Conservation (phyloP, 2,329 filamentous ascomycete genomes). For the Aspergillus carbonarius region DNA sequence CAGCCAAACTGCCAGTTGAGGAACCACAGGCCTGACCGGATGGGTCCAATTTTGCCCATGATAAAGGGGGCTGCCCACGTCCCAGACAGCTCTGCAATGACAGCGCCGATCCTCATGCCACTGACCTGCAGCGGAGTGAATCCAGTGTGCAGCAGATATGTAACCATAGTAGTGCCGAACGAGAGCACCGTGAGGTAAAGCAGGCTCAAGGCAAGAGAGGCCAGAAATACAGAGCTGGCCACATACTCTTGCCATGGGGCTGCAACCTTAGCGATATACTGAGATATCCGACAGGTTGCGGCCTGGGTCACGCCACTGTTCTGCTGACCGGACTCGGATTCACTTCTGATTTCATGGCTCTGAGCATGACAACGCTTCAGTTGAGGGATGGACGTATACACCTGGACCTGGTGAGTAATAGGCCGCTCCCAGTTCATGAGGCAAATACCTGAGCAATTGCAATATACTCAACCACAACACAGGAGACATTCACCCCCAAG, state of each 20-base stretch:
- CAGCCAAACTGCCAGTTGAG: conserved; percentile 65
- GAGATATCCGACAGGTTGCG: conserved; percentile 15
- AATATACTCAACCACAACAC: conserved; percentile 41
- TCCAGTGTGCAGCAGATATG: conserved; percentile 53
- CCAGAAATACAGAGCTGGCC: conserved; percentile 35
- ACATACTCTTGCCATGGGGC: conserved; percentile 30
- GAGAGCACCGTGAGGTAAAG: conserved; percentile 58
- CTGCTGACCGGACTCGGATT: neutral
- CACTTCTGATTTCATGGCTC: neutral
- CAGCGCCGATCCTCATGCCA: conserved; percentile 47
- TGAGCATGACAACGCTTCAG: conserved; percentile 11
- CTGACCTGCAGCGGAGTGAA: conserved; percentile 52
- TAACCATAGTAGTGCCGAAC: conserved; percentile 57
- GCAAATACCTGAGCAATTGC: conserved; percentile 37
- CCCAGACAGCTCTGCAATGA: conserved; percentile 54
- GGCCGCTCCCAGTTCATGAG: neutral
- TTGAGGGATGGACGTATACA: conserved; percentile 22
- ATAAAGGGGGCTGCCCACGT: conserved; percentile 54
- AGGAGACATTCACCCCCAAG: conserved; percentile 45
- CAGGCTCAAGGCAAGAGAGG: conserved; percentile 52
- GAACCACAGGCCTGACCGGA: conserved; percentile 71
- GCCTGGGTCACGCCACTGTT: neutral
- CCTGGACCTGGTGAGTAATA: conserved; percentile 6
- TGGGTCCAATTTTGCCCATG: conserved; percentile 54
- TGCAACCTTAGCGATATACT: conserved; percentile 8